These are phyloP conservation scores for Knoxia roxburghii DNA, from an alignment of 257 asterid genomes.

Conservation along the genomic window DNA sequence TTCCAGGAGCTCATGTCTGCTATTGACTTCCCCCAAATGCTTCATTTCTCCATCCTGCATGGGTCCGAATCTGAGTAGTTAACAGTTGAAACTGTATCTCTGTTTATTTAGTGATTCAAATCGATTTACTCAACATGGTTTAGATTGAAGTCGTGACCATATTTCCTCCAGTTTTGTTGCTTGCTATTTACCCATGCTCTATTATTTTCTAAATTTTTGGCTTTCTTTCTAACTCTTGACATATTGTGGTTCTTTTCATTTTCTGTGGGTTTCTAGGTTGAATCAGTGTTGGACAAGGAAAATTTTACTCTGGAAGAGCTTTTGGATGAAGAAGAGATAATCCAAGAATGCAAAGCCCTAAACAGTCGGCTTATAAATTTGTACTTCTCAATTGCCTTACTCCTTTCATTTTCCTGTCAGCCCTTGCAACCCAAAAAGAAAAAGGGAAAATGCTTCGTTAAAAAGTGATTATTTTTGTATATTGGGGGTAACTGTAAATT, in stretches of 20 bases:
- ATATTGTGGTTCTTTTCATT: background rate
- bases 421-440: background rate
- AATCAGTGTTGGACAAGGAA: conserved; percentile 89
- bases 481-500: conserved; percentile 2
- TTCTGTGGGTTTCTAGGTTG: conserved; percentile 49
- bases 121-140: background rate
- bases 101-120: background rate
- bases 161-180: background rate
- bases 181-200: background rate
- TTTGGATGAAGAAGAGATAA: conserved; percentile 96
- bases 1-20: background rate
- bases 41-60: background rate
- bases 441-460: no score
- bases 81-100: background rate
- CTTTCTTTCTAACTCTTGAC: background rate
- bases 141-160: background rate
- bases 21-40: background rate
- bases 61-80: background rate
- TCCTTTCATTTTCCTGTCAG: background rate
- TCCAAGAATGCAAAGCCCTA: conserved; percentile 98
- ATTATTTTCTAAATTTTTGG: background rate
- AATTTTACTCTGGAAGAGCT: conserved; percentile 88
- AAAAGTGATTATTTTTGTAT: no score
- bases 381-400: conserved; percentile 32
- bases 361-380: conserved; percentile 96